Evolutionary conservation across 139 green algal species (phyloP).

Genomic region (Coccomyxa sp.): DNA sequence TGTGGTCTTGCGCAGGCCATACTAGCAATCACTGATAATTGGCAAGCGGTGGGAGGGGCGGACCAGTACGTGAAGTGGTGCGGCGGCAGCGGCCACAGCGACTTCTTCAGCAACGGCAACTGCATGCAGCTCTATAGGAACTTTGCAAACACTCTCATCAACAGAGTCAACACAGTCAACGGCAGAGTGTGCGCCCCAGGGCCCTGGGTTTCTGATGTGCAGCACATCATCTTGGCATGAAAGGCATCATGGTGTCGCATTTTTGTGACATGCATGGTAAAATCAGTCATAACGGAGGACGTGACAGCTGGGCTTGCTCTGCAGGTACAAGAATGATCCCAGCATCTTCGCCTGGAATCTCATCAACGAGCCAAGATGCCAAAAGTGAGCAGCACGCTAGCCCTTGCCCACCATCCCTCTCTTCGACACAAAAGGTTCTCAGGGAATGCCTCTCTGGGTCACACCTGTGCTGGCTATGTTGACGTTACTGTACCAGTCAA

Average conservation of each 20-base stretch:
- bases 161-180: constrained; percentile 41
- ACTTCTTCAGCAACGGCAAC: constrained; percentile 44
- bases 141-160: constrained; percentile 20
- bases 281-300: too few species aligned
- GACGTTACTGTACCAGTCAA: too few species aligned
- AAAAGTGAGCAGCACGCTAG: neutral
- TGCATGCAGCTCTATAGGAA: constrained; percentile 36
- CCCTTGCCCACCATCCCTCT: too few species aligned
- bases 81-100: constrained; percentile 6
- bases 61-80: constrained; percentile 35
- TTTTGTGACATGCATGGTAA: neutral
- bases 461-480: too few species aligned
- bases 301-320: too few species aligned
- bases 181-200: too few species aligned
- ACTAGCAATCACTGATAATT: constrained; percentile 49
- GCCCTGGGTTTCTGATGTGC: neutral
- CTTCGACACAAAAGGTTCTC: too few species aligned
- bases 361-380: constrained; percentile 51
- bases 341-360: constrained; percentile 54
- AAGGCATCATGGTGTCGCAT: constrained; percentile 1
- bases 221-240: neutral
- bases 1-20: constrained; percentile 27
- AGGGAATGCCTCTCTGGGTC: too few species aligned
- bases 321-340: constrained; percentile 37
- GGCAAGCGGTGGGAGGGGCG: constrained; percentile 30